Evolutionary conservation across 345 rosid genomes (phyloP).

Genomic region (Citrus reticulata): DNA sequence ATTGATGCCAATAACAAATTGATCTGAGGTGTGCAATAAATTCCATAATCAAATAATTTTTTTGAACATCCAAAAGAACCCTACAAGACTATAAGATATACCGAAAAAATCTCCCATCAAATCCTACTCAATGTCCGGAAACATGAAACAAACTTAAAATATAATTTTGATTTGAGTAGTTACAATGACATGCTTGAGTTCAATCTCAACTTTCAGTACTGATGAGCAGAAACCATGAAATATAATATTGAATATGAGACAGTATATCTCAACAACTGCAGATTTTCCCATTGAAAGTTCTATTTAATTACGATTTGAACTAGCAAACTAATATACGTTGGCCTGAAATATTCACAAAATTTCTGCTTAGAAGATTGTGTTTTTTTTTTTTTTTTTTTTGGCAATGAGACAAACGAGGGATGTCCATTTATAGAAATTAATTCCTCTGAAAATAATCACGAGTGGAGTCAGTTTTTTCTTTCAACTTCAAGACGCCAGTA

Average conservation of each 20-base stretch:
- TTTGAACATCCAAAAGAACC: background rate
- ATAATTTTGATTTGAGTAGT: background rate
- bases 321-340: background rate
- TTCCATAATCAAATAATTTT: background rate
- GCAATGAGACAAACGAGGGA: no score
- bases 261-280: slow-evolving; percentile 9
- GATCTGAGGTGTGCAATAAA: background rate
- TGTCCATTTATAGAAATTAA: background rate
- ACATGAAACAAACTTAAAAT: slow-evolving; percentile 10
- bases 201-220: background rate
- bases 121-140: slow-evolving; percentile 9
- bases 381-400: no score
- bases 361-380: background rate
- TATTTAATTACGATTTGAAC: slow-evolving; percentile 3
- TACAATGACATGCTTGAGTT: slow-evolving; percentile 4
- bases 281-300: slow-evolving; percentile 6
- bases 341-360: background rate
- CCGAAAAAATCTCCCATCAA: background rate
- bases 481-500: background rate
- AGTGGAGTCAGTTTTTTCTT: background rate
- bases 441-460: background rate
- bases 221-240: background rate
- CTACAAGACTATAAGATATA: background rate
- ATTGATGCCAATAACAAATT: background rate
- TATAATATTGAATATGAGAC: slow-evolving; percentile 6